phyloP scores from a whole-genome alignment of 768 basidiomycete genomes.

The Rhodosporidiobolus sp. region DNA sequence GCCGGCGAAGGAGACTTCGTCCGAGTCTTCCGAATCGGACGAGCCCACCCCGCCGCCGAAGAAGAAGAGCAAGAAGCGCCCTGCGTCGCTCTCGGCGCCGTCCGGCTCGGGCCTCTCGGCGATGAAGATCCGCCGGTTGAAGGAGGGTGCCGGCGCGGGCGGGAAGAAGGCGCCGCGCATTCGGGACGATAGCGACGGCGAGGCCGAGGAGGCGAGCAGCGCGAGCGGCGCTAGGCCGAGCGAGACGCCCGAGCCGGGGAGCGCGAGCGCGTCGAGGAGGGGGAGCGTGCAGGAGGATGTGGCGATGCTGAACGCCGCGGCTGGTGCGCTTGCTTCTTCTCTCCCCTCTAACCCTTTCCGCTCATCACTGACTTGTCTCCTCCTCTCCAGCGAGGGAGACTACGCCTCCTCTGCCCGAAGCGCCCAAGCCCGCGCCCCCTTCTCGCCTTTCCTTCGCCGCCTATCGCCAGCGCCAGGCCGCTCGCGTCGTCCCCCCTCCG shows the following conservation, averaged over 20 bases:
- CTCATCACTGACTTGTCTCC: neutral
- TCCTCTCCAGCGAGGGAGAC: neutral
- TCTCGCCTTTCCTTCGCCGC: slow-evolving; percentile 34
- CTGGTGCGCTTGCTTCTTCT: neutral
- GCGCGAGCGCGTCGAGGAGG: neutral
- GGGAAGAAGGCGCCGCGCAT: slow-evolving; percentile 18
- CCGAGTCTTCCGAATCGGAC: no score
- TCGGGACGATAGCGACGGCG: slow-evolving; percentile 7
- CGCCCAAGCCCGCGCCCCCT: slow-evolving; percentile 24
- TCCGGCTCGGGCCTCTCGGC: neutral
- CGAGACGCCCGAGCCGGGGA: neutral
- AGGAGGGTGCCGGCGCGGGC: neutral
- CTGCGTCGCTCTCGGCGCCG: neutral
- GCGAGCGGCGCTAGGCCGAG: neutral
- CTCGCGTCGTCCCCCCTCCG: neutral
- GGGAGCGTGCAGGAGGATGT: slow-evolving; percentile 16
- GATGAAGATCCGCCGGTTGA: slow-evolving; percentile 29
- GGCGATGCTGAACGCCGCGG: neutral
- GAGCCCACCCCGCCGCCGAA: neutral
- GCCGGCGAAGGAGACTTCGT: neutral
- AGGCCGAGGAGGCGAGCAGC: neutral
- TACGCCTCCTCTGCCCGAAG: slow-evolving; percentile 12
- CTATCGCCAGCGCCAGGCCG: slow-evolving; percentile 29
- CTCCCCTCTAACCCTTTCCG: neutral
- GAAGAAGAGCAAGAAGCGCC: slow-evolving; percentile 18